Evolutionary conservation across 2,329 filamentous ascomycete genomes (phyloP), one percentile per base, ranked within the genome.

Genomic region (Colletotrichum sp.): DNA sequence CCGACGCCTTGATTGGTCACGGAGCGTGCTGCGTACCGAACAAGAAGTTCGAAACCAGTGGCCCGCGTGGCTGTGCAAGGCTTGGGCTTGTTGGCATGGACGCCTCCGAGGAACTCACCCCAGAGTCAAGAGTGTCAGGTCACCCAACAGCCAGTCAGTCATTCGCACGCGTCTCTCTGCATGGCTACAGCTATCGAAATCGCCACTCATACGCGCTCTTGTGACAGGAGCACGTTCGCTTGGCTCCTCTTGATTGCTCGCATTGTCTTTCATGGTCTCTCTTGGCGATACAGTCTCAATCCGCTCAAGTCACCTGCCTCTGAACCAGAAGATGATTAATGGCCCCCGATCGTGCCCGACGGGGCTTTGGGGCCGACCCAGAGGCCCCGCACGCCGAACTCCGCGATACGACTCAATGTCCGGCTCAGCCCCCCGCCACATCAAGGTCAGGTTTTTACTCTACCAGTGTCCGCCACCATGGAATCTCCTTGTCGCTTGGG

Each of bases 21-120:
- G 55, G 36, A 65, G 52, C 28, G 15, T 66, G 21, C 34, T 36
- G 60, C 28, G 52, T 52, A 18, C 68, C 28, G 36, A 56, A 66
- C 66, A 26, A 65, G 32, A 34, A 36, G 16, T 32, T 74, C 32
- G 48, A 74, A 70, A 60, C 52, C 26, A 56, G 21, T 43, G 56
- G 32, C 55, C 72, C 61, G 72, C 38, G 69, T 75, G 72, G 69
- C 72, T 75, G 68, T 75, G 72, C 72, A 62, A 72, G 69, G 62
- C 62, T 75, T 71, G 60, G 67, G 28, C 43, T 52, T 52, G 43
- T 52, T 52, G 43, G 60, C 21, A 52, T 43, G 66, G 28, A 52
- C 26, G 62, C 10, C 32, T 43, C 43, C 28, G 21, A 30, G 43
- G 67, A 55, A 15, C 24, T 56, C 13, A 18, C 43, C 58, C 32